Evolutionary conservation across 306 rosid species (phyloP).

Genomic region (Abrus precatorius): DNA sequence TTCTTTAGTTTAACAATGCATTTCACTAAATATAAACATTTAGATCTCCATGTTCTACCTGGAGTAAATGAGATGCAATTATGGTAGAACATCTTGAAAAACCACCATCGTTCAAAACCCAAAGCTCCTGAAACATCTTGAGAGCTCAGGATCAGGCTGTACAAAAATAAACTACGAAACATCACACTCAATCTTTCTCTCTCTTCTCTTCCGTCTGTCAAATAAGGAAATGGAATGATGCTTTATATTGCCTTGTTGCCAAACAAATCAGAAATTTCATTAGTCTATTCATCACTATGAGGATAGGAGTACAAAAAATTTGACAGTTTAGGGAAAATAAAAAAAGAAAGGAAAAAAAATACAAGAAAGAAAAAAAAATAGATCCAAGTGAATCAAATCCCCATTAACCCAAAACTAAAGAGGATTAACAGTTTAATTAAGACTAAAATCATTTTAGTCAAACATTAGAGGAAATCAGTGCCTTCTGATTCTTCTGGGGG

Average conservation of each 20-base stretch:
- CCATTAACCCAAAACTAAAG: conserved; percentile 46
- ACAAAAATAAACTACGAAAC: conserved; percentile 56
- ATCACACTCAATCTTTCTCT: conserved; percentile 54
- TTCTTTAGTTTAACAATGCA: conserved; percentile 38
- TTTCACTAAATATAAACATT: neutral
- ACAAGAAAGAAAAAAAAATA: conserved; percentile 21
- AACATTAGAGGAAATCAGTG: conserved; percentile 41
- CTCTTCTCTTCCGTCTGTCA: conserved; percentile 10
- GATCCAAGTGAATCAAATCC: conserved; percentile 54
- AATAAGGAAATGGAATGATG: conserved; percentile 48
- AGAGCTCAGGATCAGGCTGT: conserved; percentile 54
- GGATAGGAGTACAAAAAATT: conserved; percentile 41
- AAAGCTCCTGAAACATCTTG: conserved; percentile 46
- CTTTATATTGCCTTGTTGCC: conserved; percentile 33
- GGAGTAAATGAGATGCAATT: conserved; percentile 53
- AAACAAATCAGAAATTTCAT: conserved; percentile 59
- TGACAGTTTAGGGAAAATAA: conserved; percentile 24
- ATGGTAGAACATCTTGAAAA: conserved; percentile 72
- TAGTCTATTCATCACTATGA: conserved; percentile 52
- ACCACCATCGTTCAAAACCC: conserved; percentile 48
- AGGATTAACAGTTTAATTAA: conserved; percentile 28
- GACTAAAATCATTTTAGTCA: conserved; percentile 45
- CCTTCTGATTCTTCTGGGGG: conserved; percentile 26
- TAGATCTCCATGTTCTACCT: conserved; percentile 43
- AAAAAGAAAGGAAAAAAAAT: neutral